phyloP scores from a whole-genome alignment of 306 rosid species.

The Elaeagnus macrophylla region DNA sequence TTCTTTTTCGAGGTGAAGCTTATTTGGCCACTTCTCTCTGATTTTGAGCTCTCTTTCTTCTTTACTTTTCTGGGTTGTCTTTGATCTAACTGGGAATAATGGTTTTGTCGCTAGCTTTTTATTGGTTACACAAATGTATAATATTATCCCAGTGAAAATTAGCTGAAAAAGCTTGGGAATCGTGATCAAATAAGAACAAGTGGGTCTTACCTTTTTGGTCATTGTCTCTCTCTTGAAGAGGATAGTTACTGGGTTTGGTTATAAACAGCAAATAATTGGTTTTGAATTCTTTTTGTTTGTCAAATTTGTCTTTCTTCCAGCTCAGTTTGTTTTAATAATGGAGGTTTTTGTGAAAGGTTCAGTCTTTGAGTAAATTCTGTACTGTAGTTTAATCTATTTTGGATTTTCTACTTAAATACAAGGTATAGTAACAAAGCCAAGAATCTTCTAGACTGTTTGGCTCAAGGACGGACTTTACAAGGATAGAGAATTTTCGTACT shows the following conservation, averaged over 20 bases:
- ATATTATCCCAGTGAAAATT: background rate
- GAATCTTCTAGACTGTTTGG: conserved; percentile 12
- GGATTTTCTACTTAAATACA: conserved; percentile 22
- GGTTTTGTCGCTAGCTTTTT: no score
- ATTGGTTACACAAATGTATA: background rate
- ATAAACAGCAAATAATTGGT: no score
- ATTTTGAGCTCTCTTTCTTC: background rate
- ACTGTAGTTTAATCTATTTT: conserved; percentile 4
- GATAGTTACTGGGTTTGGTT: no score
- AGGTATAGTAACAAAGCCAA: conserved; percentile 10
- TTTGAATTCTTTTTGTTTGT: background rate
- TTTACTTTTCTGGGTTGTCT: conserved; percentile 2
- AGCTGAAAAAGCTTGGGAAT: conserved; percentile 4
- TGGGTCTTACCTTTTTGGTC: no score
- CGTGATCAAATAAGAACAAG: no score
- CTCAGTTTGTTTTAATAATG: conserved; percentile 11
- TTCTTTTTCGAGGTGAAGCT: conserved; percentile 18
- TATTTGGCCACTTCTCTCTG: conserved; percentile 3
- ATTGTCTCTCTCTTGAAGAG: no score
- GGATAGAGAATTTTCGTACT: conserved; percentile 15
- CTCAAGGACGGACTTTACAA: conserved; percentile 28
- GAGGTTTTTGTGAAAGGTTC: conserved; percentile 11
- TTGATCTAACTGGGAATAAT: conserved; percentile 18
- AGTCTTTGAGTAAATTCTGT: conserved; percentile 18
- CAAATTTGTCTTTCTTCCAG: background rate